phyloP scores from a whole-genome alignment of 73 alveolate species.

The Symbiodinium natans region DNA sequence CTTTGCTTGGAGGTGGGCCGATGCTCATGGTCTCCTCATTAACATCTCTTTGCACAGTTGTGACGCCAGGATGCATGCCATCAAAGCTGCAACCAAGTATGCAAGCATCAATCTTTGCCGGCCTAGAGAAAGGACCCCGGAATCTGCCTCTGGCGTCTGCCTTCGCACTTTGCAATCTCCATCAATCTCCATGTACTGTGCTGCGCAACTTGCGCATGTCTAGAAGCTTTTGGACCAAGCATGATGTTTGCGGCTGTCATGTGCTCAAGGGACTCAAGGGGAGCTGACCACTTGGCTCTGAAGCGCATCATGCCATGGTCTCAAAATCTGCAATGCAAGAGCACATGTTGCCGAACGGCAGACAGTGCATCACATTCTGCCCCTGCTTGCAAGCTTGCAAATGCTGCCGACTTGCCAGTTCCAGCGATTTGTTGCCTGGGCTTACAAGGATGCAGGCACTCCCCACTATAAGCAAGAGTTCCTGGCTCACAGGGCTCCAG shows the following conservation, averaged over 20 bases:
- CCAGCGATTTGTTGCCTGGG: no score
- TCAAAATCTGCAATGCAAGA: background rate
- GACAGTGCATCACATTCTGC: background rate
- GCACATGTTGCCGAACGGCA: background rate
- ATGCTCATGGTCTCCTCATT: no score
- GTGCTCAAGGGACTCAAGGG: no score
- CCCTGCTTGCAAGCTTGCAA: background rate
- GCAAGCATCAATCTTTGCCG: background rate
- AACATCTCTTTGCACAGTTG: background rate
- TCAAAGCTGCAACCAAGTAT: background rate
- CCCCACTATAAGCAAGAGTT: no score
- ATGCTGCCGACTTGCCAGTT: background rate
- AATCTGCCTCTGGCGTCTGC: background rate
- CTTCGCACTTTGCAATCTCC: background rate
- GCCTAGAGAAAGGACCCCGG: background rate
- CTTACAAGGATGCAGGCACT: no score
- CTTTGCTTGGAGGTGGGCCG: background rate
- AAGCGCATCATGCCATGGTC: no score
- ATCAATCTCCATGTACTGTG: no score
- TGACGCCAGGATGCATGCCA: background rate
- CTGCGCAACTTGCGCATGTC: no score
- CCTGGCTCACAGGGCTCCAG: no score
- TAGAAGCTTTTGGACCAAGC: no score
- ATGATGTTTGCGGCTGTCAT: no score
- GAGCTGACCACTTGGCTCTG: no score